Conservation (phyloP, 257 asterid genomes). For the Euphrasia confusa region DNA sequence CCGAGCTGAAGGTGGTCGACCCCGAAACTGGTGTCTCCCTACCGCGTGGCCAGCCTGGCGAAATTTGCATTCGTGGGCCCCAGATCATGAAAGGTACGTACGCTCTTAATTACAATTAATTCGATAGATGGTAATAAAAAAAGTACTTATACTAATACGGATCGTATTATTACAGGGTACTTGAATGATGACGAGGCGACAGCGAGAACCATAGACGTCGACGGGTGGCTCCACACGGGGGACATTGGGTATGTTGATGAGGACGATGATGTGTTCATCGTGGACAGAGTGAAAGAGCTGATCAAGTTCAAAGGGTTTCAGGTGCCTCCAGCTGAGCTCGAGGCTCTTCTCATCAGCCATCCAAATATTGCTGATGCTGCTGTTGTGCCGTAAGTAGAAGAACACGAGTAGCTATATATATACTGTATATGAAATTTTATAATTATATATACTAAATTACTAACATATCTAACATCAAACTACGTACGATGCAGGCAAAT, state of each 20-base stretch:
- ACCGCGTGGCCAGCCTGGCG: conserved; percentile 70
- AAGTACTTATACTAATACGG: too few relatives aligned
- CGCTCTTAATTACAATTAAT: too few relatives aligned
- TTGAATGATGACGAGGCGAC: conserved; percentile 76
- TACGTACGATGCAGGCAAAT: conserved; percentile 53
- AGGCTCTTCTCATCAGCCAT: conserved; percentile 75
- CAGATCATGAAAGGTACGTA: conserved; percentile 71
- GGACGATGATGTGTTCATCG: conserved; percentile 54
- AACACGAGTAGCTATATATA: too few relatives aligned
- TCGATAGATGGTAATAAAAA: too few relatives aligned
- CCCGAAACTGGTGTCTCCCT: conserved; percentile 78
- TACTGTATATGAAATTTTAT: too few relatives aligned
- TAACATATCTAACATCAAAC: too few relatives aligned
- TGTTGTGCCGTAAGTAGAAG: conserved; percentile 70
- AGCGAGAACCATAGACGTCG: conserved; percentile 75
- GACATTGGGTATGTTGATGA: conserved; percentile 63
- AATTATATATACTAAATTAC: too few relatives aligned
- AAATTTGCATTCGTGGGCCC: conserved; percentile 81
- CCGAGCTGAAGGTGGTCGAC: conserved; percentile 79
- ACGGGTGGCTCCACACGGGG: conserved; percentile 94
- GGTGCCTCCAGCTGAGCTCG: conserved; percentile 96
- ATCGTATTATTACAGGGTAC: conserved; percentile 43
- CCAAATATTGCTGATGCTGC: conserved; percentile 76
- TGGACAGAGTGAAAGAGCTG: conserved; percentile 79
- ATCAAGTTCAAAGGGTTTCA: conserved; percentile 91